These are phyloP conservation scores for Flammula alnicola DNA, from an alignment of 1,284 basidiomycete genomes.

Conservation along the genomic window DNA sequence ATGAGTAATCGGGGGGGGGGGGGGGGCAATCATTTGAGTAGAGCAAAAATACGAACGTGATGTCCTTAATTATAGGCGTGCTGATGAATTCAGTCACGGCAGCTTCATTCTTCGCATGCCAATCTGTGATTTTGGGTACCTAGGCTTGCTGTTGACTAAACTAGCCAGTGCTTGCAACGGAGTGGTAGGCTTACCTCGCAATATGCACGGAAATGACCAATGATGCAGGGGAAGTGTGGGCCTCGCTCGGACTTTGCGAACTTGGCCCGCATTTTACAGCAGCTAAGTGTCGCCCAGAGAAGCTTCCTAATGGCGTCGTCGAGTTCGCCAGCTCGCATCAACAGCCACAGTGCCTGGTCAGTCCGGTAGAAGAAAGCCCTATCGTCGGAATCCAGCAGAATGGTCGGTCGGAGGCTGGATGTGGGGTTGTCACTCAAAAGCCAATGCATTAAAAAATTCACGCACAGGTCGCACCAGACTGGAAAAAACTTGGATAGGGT, in stretches of 20 bases:
- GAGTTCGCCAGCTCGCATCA: too few species aligned
- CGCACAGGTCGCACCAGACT: too few species aligned
- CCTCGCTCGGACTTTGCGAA: constrained; percentile 10
- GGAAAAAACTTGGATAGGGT: too few species aligned
- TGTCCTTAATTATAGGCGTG: neutral
- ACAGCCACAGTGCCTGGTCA: too few species aligned
- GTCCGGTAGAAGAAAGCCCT: too few species aligned
- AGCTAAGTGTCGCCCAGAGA: too few species aligned
- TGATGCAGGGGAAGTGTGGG: constrained; percentile 22
- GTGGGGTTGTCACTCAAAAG: too few species aligned
- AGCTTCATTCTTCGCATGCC: constrained; percentile 6
- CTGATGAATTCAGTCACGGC: constrained; percentile 9
- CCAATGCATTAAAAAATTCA: too few species aligned
- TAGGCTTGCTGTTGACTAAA: neutral
- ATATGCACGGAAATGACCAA: constrained; percentile 21
- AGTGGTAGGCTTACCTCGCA: neutral
- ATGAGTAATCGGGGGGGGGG: neutral
- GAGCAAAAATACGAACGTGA: constrained; percentile 12
- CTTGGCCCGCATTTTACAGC: too few species aligned
- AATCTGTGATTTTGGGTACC: constrained; percentile 7
- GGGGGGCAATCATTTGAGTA: neutral
- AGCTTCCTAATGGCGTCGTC: too few species aligned
- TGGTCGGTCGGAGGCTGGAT: too few species aligned
- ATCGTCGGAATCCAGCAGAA: too few species aligned
- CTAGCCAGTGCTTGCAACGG: neutral